phyloP scores from a whole-genome alignment of 202 grass and related monocot species.

The Alloteropsis angusta region DNA sequence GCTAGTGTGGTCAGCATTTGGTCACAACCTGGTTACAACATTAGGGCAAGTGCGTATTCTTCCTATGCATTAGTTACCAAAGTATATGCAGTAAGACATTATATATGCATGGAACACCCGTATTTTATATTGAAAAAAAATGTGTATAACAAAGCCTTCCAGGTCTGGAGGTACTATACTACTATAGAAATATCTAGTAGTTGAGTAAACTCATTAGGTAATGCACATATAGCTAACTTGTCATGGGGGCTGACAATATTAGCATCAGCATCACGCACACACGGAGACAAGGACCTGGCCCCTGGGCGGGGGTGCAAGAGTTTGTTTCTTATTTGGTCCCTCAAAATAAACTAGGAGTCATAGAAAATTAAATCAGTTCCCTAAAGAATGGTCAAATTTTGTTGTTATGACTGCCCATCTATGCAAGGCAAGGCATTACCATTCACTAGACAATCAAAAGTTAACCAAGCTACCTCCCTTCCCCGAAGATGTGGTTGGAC shows the following conservation, averaged over 20 bases:
- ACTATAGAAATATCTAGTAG: neutral
- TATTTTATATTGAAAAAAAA: neutral
- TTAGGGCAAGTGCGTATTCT: neutral
- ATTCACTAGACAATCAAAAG: neutral
- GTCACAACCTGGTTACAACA: neutral
- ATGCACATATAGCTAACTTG: neutral
- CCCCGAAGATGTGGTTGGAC: neutral
- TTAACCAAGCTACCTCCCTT: neutral
- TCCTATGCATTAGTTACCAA: neutral
- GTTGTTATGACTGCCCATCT: neutral
- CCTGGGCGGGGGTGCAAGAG: neutral
- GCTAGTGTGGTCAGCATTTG: neutral
- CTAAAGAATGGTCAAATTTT: neutral
- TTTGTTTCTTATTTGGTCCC: neutral
- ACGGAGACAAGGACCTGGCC: neutral
- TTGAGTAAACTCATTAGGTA: neutral
- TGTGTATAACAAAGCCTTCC: neutral
- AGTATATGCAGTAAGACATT: neutral
- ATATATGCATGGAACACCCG: neutral
- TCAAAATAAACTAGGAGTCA: neutral
- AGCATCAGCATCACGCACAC: neutral
- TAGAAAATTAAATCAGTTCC: too few species aligned
- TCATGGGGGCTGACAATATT: neutral
- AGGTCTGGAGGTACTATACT: neutral
- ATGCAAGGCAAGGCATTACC: neutral